Evolutionary conservation across 2,329 filamentous ascomycete species (phyloP), one percentile per base, ranked within the genome.

Genomic region (Acephala macrosclerotiorum): DNA sequence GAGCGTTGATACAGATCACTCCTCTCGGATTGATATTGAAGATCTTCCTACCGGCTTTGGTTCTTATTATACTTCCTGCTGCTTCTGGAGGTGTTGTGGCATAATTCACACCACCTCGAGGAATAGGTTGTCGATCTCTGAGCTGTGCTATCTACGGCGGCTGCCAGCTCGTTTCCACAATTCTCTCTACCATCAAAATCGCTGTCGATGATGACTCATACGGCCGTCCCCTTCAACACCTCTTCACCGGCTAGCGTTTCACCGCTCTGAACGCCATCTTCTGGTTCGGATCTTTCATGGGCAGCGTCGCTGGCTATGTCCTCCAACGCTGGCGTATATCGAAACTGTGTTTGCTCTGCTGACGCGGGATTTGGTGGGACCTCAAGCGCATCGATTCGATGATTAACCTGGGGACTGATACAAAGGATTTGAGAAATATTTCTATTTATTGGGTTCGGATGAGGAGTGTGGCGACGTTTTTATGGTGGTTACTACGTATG

Each of bases 341-440:
- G 63, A 29, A 69, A 69, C n/a, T 69, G 67, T 16, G 45, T 67
- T 29, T 69, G 67, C n/a, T 36, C 53, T 35, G 53, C 65, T 6
- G 22, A 6, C 18, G 47, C 63, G 1, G 11, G 26, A 2, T 38
- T 4, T 69, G 65, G 67, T 65, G 58, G 40, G 47, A 64, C 38
- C 36, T 66, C 29, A 38, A 51, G 6, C 18, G 49, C 7, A 58
- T 36, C 26, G 66, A 67, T 42, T 65, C 65, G 8, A 25, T 12
- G 6, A 60, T 69, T 36, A 62, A 69, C 38, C 22, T 69, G 12
- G 63, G 62, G 9, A 62, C 60, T 3, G 67, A 69, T 45, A 69
- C 63, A 1, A 47, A 62, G 25, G 65, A 45, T 25, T 60, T 60
- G 5, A 57, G 67, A 26, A 25, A 61, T 45, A 58, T 59, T 25